Percentiles rank a stretch among this genome's conserved stretches.
Evolutionary conservation across 2,329 filamentous ascomycete genomes (phyloP).

Genomic region (Hypoxylon rubiginosum): DNA sequence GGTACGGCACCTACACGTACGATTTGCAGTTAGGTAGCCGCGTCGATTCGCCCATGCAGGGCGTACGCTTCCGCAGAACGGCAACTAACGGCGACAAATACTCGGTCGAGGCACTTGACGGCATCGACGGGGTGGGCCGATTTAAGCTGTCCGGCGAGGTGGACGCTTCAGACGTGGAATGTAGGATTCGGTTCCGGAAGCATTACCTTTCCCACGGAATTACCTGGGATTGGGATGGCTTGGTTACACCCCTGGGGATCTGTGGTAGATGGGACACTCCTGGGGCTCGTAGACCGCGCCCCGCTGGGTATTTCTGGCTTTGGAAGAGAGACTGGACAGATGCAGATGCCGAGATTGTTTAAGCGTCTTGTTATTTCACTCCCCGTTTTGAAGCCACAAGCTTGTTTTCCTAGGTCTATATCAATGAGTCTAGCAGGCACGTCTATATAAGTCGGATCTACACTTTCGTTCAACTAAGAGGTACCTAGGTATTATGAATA

Average conservation of each 20-base stretch:
- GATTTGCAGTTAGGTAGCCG: conserved; percentile 5
- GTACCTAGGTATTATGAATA: too few relatives aligned
- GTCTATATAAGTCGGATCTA: too few relatives aligned
- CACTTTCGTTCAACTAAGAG: too few relatives aligned
- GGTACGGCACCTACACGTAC: conserved; percentile 33
- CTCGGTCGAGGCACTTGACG: conserved; percentile 27
- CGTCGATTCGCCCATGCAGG: conserved; percentile 17
- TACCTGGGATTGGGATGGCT: conserved; percentile 21
- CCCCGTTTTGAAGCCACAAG: neutral
- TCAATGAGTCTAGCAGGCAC: too few relatives aligned
- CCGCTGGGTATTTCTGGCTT: conserved; percentile 39
- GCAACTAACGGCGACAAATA: conserved; percentile 24
- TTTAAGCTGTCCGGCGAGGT: conserved; percentile 33
- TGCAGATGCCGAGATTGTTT: neutral
- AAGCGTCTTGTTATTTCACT: neutral
- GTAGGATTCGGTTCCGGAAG: conserved; percentile 26
- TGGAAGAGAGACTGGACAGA: conserved; percentile 39
- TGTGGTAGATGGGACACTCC: conserved; percentile 21
- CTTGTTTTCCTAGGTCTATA: neutral
- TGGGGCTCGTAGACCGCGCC: neutral
- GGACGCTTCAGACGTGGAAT: conserved; percentile 16
- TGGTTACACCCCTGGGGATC: conserved; percentile 39
- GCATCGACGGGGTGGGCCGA: conserved; percentile 9
- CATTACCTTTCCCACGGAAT: conserved; percentile 4
- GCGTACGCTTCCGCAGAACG: conserved; percentile 31